Percentiles rank a stretch among this genome's conserved stretches.
Conservation (phyloP, 108 stramenopile genomes). For the Cyclotella kingstonii region DNA sequence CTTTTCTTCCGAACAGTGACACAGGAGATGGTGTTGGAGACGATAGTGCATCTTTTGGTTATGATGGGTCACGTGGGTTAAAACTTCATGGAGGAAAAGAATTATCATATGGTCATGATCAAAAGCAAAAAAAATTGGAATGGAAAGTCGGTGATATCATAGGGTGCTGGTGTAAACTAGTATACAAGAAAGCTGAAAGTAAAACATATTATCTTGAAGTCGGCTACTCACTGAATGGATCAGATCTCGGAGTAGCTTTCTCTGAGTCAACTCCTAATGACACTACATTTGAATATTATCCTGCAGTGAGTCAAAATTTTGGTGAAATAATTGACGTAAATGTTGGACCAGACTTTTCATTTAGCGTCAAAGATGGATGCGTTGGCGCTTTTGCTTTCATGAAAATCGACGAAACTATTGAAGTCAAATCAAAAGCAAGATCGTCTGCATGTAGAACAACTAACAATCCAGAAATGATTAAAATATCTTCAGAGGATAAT, state of each 20-base stretch:
- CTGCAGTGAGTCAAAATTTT: slow-evolving; percentile 78
- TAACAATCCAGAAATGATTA: neutral
- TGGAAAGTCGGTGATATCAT: slow-evolving; percentile 75
- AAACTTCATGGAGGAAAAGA: slow-evolving; percentile 65
- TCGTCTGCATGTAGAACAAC: neutral
- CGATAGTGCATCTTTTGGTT: slow-evolving; percentile 63
- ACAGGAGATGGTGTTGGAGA: slow-evolving; percentile 86
- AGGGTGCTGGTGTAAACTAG: slow-evolving; percentile 52
- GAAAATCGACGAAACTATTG: slow-evolving; percentile 4
- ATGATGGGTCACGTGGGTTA: slow-evolving; percentile 72
- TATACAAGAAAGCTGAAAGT: neutral
- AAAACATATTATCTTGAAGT: slow-evolving; percentile 24
- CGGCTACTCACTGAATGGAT: slow-evolving; percentile 74
- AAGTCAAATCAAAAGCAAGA: slow-evolving; percentile 4
- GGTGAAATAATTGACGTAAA: slow-evolving; percentile 67
- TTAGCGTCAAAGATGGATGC: slow-evolving; percentile 13
- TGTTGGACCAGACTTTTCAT: slow-evolving; percentile 33
- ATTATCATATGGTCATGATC: slow-evolving; percentile 40
- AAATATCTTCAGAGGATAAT: too few species aligned
- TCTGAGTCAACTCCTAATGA: slow-evolving; percentile 1
- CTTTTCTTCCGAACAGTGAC: slow-evolving; percentile 70
- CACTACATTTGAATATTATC: slow-evolving; percentile 36
- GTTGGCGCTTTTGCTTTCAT: slow-evolving; percentile 46
- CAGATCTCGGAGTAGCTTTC: slow-evolving; percentile 65
- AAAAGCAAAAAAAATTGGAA: neutral